Conservation (phyloP, 1,284 basidiomycete species). For the Puccinia polysora region DNA sequence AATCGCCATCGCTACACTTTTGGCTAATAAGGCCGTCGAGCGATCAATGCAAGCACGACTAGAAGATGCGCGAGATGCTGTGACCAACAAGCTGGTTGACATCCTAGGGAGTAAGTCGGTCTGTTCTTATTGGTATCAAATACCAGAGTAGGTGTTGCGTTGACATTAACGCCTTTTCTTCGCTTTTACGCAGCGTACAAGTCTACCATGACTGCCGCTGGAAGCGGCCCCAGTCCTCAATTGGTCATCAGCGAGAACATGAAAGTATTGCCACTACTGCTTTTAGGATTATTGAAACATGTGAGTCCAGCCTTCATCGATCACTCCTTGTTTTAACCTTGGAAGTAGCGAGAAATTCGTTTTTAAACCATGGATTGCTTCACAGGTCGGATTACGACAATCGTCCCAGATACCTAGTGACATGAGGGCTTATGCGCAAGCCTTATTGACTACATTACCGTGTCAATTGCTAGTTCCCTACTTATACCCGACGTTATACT, state of each 20-base stretch:
- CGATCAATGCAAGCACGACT: constrained; percentile 76
- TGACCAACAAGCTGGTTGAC: constrained; percentile 84
- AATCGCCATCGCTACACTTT: constrained; percentile 77
- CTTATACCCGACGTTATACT: constrained; percentile 90
- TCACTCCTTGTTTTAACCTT: constrained; percentile 7
- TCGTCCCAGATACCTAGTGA: constrained; percentile 94
- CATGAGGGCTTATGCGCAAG: constrained; percentile 89
- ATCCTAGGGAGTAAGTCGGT: constrained; percentile 62
- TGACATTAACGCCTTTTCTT: not conserved
- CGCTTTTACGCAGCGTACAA: constrained; percentile 64
- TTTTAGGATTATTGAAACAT: constrained; percentile 88
- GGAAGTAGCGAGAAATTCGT: constrained; percentile 25
- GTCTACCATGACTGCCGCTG: constrained; percentile 89
- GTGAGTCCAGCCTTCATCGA: constrained; percentile 56
- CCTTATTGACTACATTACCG: constrained; percentile 82
- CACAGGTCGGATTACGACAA: constrained; percentile 81
- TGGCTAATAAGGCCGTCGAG: constrained; percentile 97
- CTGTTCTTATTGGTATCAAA: not conserved
- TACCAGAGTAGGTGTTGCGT: not conserved
- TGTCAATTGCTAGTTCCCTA: constrained; percentile 87
- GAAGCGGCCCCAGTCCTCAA: constrained; percentile 88
- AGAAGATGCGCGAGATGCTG: constrained; percentile 86
- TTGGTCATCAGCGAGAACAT: constrained; percentile 85
- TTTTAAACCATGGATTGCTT: constrained; percentile 8
- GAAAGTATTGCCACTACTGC: constrained; percentile 84